Base-by-base conservation (phyloP, 2,329 filamentous ascomycete genomes). In the Diaporthe batatas region DNA sequence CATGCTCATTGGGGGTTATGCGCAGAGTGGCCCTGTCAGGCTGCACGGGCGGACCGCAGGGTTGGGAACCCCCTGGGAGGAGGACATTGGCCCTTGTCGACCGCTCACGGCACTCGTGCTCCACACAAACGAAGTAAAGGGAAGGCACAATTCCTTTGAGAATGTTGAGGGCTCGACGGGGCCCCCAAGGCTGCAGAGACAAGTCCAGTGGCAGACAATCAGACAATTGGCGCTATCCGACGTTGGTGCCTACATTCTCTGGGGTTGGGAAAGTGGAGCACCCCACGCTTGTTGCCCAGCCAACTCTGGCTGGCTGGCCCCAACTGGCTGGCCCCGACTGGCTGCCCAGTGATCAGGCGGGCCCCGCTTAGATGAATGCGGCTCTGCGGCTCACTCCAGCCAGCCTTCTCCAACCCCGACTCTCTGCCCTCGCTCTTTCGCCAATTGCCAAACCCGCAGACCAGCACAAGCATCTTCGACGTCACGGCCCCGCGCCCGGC, bases 1-100 rank as follows among this genome's bases (percentile, higher is more conserved):
- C 12, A 62, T 67, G 62, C 62, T 39, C 47, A 53, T 53, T 67
- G 62, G 62, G 10, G 62, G n/a, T 53, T 53, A 39, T 67, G 62
- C 62, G 62, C 62, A 8, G n/a, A 39, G 7, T 29, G 16, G 62
- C 62, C n/a, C 44, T 67, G 32, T 47, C 59, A 39, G 44, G 47
- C 62, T 67, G 44, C 62, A 67, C 47, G 44, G 32, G 14, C 42
- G 25, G 23, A 67, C 44, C 62, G 25, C 44, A 21, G 62, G 44
- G 62, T 67, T 53, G 62, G 62, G 62, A 6, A 6, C 32, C 6
- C 32, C 12, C 32, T 12, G 44, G 44, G 32, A 18, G 18, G 62
- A 51, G 32, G 62, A 44, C 14, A 53, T 53, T 53, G 62, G 62
- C 62, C 14, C 14, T 36, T 14, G n/a, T 12, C 34, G 47, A 18